These are phyloP conservation scores for Leccinum disarticulatum DNA, from an alignment of 768 basidiomycete genomes.

Conservation along the genomic window DNA sequence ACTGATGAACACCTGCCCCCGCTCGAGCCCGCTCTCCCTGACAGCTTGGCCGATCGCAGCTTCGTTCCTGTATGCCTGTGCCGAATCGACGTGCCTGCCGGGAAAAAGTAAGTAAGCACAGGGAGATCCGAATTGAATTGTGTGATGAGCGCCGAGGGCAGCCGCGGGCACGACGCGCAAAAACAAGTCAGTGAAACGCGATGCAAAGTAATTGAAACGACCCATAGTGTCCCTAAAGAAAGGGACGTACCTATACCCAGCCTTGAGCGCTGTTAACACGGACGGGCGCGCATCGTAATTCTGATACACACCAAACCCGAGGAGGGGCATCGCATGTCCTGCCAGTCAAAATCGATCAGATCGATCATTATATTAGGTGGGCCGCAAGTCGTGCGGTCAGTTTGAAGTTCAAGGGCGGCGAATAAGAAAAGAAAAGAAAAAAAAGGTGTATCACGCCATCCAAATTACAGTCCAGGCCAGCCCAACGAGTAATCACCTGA, in stretches of 20 bases:
- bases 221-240: background rate
- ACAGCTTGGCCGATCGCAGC: slow-evolving; percentile 59
- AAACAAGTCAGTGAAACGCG: background rate
- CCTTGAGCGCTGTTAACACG: slow-evolving; percentile 59
- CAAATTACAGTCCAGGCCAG: background rate
- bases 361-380: background rate
- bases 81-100: slow-evolving; percentile 69
- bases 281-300: slow-evolving; percentile 58
- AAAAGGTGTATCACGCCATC: background rate
- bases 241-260: slow-evolving; percentile 57
- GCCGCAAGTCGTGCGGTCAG: background rate
- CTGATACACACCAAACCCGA: slow-evolving; percentile 73
- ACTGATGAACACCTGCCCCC: slow-evolving; percentile 75
- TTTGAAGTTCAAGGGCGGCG: background rate
- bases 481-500: slow-evolving; percentile 29
- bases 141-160: background rate
- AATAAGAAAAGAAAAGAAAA: background rate
- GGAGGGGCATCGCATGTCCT: slow-evolving; percentile 60
- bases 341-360: slow-evolving; percentile 6
- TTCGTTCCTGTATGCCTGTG: slow-evolving; percentile 69
- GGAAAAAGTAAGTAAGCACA: background rate
- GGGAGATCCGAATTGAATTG: background rate
- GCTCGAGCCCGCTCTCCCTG: slow-evolving; percentile 51
- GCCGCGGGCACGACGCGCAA: background rate
- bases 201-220: background rate